Conservation (phyloP, 305 asterid species). For the Andrographis paniculata region DNA sequence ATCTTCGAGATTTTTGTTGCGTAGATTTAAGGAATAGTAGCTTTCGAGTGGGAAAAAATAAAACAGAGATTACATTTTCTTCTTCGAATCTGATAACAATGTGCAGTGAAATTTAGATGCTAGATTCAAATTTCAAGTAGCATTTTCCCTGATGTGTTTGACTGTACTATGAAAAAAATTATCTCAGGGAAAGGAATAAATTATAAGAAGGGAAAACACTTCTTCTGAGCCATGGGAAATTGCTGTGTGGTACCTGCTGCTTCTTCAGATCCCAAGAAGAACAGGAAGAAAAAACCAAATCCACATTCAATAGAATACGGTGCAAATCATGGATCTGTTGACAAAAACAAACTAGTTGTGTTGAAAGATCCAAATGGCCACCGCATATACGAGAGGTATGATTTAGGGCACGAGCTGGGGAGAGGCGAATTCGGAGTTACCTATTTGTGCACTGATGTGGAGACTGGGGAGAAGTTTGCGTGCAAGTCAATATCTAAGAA, state of each 20-base stretch:
- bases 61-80: neutral
- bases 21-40: no score
- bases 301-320: conserved; percentile 29
- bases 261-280: conserved; percentile 22
- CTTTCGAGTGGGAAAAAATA: no score
- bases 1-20: no score
- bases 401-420: conserved; percentile 39
- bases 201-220: neutral
- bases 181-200: conserved; percentile 14
- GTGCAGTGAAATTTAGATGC: neutral
- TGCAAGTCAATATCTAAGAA: conserved; percentile 43
- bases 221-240: conserved; percentile 32
- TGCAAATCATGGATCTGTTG: conserved; percentile 16
- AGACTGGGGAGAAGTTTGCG: conserved; percentile 28
- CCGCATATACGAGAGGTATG: conserved; percentile 24
- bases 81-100: conserved; percentile 2
- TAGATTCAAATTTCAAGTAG: neutral
- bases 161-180: neutral
- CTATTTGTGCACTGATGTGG: conserved; percentile 32
- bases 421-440: conserved; percentile 48
- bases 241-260: conserved; percentile 30
- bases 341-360: conserved; percentile 25
- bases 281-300: conserved; percentile 28
- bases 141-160: conserved; percentile 8
- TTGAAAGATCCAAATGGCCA: conserved; percentile 35